Conservation (phyloP, 1,139 yeast species). For the Blastobotrys petasosporus region DNA sequence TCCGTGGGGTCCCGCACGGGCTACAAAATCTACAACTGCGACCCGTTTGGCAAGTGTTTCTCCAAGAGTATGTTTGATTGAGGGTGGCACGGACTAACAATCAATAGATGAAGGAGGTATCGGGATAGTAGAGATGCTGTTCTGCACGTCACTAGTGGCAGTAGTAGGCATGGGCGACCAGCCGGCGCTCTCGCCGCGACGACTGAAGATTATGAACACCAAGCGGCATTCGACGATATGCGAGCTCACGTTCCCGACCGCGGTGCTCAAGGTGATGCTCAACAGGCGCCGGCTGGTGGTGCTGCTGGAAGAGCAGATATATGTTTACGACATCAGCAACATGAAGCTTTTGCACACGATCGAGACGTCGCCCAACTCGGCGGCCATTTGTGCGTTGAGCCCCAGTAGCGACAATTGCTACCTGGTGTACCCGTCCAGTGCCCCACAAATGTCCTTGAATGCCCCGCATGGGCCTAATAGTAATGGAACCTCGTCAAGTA, state of each 20-base stretch:
- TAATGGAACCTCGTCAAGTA: conserved; percentile 17
- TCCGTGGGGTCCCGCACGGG: conserved; percentile 75
- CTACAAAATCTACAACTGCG: conserved; percentile 82
- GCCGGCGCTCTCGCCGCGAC: conserved; percentile 70
- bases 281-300: conserved; percentile 72
- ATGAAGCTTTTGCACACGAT: conserved; percentile 86
- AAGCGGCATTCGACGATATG: conserved; percentile 65
- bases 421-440: conserved; percentile 84
- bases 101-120: conserved; percentile 34
- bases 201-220: conserved; percentile 75
- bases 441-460: conserved; percentile 36
- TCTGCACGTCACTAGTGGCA: conserved; percentile 80
- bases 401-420: conserved; percentile 58
- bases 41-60: conserved; percentile 82
- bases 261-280: conserved; percentile 71
- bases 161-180: conserved; percentile 85
- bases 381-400: conserved; percentile 54
- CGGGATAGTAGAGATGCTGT: conserved; percentile 79
- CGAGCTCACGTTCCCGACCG: conserved; percentile 83
- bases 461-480: conserved; percentile 10
- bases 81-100: background rate
- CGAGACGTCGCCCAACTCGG: conserved; percentile 68
- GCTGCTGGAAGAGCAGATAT: conserved; percentile 75
- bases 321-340: conserved; percentile 79
- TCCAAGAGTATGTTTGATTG: conserved; percentile 37